Evolutionary conservation across 2,329 filamentous ascomycete genomes (phyloP), one percentile per base, ranked within the genome.

Genomic region (Sporothrix protearum): DNA sequence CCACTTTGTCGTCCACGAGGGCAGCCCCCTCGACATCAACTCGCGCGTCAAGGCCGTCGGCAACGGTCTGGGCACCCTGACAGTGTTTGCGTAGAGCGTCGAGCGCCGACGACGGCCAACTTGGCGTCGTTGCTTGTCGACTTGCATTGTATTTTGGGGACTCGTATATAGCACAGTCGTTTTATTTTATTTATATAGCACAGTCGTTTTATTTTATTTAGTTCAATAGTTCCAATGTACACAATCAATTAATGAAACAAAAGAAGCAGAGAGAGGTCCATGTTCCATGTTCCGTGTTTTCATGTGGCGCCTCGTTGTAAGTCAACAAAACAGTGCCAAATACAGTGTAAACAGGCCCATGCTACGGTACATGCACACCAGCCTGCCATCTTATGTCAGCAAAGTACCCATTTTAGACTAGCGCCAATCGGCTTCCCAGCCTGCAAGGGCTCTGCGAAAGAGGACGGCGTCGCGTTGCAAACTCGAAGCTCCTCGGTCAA

Each of bases 1-100:
- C 30, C 85, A 91, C 74, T 91, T 90, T 79, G 82, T 90, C 2
- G 82, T 91, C 6, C 88, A 84, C 69, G 89, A 91, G 77, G 88
- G 88, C 0, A 88, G 82, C 75, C 89, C 89, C 25, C 76, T 92
- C 73, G 83, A 88, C 75, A 86, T 90, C 76, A 86, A 85, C 4
- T 83, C 84, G 6, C 79, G 85, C 64, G 82, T 91, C 59, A 83
- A 83, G 76, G 87, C 84, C 12, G 84, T 89, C 16, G 84, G 82
- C 7, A 81, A 81, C 69, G 84, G 85, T 5, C 69, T 77, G 33
- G 80, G 79, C 9, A 39, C 77, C 81, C 73, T 80, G 76, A 71
- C 74, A 81, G 63, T 86, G 78, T 78, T 78, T 78, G 67, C 36
- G 16, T 73, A 49, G 28, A 5, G n/a, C n/a, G n/a, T n/a, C n/a